Conservation (phyloP, 371 early-diverging fungal genomes). For the Mortierella sp. region DNA sequence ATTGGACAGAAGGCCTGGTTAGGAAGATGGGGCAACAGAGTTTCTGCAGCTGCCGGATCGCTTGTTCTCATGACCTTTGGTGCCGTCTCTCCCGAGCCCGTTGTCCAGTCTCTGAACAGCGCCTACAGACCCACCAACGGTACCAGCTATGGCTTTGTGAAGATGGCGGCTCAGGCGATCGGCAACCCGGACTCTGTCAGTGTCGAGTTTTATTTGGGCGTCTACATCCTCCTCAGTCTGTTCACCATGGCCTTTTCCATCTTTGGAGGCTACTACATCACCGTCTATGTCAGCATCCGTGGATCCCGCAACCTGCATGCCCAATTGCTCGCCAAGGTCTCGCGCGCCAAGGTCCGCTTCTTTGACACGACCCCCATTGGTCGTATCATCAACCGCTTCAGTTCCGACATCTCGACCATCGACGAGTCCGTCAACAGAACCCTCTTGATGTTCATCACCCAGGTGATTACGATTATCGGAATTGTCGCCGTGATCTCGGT, state of each 20-base stretch:
- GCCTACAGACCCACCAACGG: conserved; percentile 27
- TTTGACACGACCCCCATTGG: conserved; percentile 91
- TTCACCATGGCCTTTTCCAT: conserved; percentile 52
- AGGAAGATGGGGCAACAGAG: conserved; percentile 44
- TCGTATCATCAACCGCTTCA: conserved; percentile 87
- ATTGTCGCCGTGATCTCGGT: conserved; percentile 75
- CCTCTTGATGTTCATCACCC: conserved; percentile 52
- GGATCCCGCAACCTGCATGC: conserved; percentile 62
- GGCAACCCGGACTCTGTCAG: conserved; percentile 37
- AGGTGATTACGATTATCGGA: conserved; percentile 68
- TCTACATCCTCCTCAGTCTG: conserved; percentile 64
- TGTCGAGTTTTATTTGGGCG: conserved; percentile 59
- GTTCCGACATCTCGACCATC: conserved; percentile 67
- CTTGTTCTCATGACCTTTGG: conserved; percentile 36
- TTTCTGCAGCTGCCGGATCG: conserved; percentile 29
- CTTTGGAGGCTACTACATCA: conserved; percentile 55
- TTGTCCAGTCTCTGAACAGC: conserved; percentile 34
- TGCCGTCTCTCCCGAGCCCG: conserved; percentile 30
- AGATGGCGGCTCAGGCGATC: conserved; percentile 27
- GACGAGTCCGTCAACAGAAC: conserved; percentile 62
- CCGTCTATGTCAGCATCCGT: conserved; percentile 59
- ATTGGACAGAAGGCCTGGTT: conserved; percentile 60
- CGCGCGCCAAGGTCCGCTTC: conserved; percentile 78
- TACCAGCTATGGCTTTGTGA: conserved; percentile 10
- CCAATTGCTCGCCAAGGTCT: conserved; percentile 62